Base-by-base conservation (phyloP, 2,329 filamentous ascomycete genomes). In the Aspergillus pseudoglaucus region DNA sequence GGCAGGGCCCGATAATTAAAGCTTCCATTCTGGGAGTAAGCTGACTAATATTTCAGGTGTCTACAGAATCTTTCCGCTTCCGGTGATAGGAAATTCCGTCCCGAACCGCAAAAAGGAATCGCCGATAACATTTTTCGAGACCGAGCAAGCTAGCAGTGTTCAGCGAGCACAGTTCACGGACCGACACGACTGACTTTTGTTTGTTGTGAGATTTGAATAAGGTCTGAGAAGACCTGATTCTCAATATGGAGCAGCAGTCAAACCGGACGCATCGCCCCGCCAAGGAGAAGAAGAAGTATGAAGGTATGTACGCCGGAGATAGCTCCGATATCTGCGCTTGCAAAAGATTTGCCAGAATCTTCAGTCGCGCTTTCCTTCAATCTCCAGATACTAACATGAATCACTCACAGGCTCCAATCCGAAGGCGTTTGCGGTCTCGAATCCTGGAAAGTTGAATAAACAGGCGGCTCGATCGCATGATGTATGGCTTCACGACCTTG, bases 361-460 rank as follows among this genome's bases (percentile, higher is more conserved):
- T 22, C 41, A 51, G 32, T 33, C 42, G 33, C 20, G 33, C 35
- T 47, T 14, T 14, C 40, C 33, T 35, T 23, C 14, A 23, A n/a
- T 22, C 23, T 17, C 14, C 6, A 23, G 37, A 48, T 52, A 46
- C 53, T 55, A 20, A 57, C 33, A 32, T 18, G 17, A 6, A 30
- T 17, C 39, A 2, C 3, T 38, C 7, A 54, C 61, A 83, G 88
- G 87, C 47, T 77, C 75, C 54, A 95, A 95, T 65, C 88, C 89
- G 2, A 96, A 95, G 72, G 90, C 90, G 12, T 96, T 95, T 68
- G 85, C 88, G 47, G 88, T 87, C 66, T 78, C 88, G 38, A 85
- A 86, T 52, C 89, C 90, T 1, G 90, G 90, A 53, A 87, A 85
- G 63, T 78, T 91, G 58, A 82, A 85, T 51, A 86, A 84, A 67